These are phyloP conservation scores for Keithomyces neogunnii DNA, from an alignment of 2,329 filamentous ascomycete genomes.

Conservation along the genomic window DNA sequence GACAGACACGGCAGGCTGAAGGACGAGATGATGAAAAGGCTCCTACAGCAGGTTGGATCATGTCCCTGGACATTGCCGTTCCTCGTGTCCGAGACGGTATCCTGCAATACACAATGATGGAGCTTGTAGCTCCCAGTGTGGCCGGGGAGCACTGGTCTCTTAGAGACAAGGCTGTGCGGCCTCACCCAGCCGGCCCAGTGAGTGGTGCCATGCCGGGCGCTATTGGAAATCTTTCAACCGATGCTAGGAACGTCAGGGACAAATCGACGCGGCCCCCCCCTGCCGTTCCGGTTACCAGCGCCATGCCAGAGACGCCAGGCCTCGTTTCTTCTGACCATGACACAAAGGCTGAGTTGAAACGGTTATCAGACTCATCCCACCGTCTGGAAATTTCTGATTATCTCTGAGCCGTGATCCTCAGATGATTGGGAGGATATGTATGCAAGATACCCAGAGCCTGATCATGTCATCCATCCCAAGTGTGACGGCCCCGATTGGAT, in stretches of 20 bases:
- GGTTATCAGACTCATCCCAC: not conserved
- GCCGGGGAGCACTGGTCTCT: slow-evolving; percentile 30
- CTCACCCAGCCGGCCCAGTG: slow-evolving; percentile 6
- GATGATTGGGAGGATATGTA: slow-evolving; percentile 4
- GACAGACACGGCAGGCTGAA: slow-evolving; percentile 30
- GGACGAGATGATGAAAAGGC: slow-evolving; percentile 36
- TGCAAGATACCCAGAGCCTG: slow-evolving; percentile 1
- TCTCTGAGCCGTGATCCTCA: not conserved
- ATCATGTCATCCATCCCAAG: not conserved
- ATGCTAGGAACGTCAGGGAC: slow-evolving; percentile 25
- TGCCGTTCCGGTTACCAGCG: slow-evolving; percentile 8
- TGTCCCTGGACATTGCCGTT: slow-evolving; percentile 34
- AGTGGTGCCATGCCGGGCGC: slow-evolving; percentile 4
- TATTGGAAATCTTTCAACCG: slow-evolving; percentile 11
- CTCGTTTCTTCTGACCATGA: slow-evolving; percentile 2
- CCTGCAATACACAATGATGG: slow-evolving; percentile 39
- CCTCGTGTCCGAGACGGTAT: slow-evolving; percentile 36
- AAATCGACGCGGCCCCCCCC: slow-evolving; percentile 5
- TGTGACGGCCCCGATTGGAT: slow-evolving; percentile 1
- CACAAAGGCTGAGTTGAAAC: not conserved
- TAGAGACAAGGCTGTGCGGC: slow-evolving; percentile 11
- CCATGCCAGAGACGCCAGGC: slow-evolving; percentile 3
- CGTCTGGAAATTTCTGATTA: not conserved
- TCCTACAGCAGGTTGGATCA: slow-evolving; percentile 16
- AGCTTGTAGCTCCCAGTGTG: slow-evolving; percentile 30